phyloP scores from a whole-genome alignment of 2,329 filamentous ascomycete species.

The Hirsutella thompsonii region DNA sequence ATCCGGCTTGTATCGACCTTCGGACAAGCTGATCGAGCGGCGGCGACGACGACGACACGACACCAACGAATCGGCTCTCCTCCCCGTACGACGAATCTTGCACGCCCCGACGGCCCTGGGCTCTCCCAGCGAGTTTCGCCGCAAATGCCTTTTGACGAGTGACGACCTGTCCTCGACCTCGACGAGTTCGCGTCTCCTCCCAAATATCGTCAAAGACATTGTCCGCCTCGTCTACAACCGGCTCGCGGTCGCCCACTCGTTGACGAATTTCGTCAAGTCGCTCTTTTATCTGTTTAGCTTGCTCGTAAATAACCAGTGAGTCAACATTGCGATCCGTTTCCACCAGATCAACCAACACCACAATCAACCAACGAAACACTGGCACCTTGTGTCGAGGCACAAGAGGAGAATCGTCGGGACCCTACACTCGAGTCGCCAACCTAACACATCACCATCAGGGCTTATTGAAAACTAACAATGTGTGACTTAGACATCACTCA shows the following conservation, averaged over 20 bases:
- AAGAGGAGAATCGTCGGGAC: too few species aligned
- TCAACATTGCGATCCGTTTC: neutral
- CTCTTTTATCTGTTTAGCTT: constrained; percentile 22
- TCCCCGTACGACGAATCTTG: constrained; percentile 7
- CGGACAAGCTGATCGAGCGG: neutral
- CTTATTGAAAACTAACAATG: too few species aligned
- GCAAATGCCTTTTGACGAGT: constrained; percentile 19
- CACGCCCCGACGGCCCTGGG: constrained; percentile 14
- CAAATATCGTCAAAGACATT: constrained; percentile 9
- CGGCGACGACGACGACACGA: constrained; percentile 18
- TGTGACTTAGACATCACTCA: constrained; percentile 34
- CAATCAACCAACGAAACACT: neutral
- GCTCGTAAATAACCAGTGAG: constrained; percentile 9
- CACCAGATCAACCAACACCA: neutral
- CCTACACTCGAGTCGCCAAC: too few species aligned
- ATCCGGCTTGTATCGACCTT: too few species aligned
- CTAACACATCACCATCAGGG: too few species aligned
- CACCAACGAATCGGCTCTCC: constrained; percentile 16
- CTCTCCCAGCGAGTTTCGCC: constrained; percentile 16
- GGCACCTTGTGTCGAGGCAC: neutral
- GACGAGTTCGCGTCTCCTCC: constrained; percentile 5
- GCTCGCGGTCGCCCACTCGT: constrained; percentile 8
- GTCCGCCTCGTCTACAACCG: constrained; percentile 13
- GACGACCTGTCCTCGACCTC: constrained; percentile 11
- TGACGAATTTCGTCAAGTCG: constrained; percentile 34